Evolutionary conservation across 441 rosid species (phyloP), one percentile per base, ranked within the genome.

Genomic region (Croton setiger): DNA sequence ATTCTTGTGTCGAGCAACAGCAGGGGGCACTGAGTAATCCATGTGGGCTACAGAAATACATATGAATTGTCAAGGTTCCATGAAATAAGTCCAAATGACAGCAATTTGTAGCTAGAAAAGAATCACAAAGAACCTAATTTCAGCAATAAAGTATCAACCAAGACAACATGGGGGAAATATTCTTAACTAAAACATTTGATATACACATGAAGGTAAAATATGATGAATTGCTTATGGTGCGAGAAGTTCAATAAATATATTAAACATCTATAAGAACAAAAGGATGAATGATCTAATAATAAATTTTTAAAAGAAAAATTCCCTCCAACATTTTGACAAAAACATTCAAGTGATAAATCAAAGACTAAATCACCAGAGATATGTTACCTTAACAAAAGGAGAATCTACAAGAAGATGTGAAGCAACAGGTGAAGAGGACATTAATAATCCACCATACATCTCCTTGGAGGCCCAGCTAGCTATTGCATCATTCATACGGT

Each of bases 401-500:
- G 97, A 83, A 82, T 90, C 88, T 35, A 88, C 84, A 74, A 92
- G 99, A 77, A 92, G 89, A 86, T 95, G 98, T 57, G 88, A 82
- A 65, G 98, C 84, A 39, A 85, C 97, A 71, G 72, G 74, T 1
- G 89, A 51, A 74, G 97, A 85, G 44, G 97, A 92, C 81, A 84
- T 82, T 75, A 95, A 66, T 72, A 76, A 78, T 76, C 98, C 97
- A 67, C 85, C 86, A 79, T 92, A 95, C 99, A 95, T 90, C 83
- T 95, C 99, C 83, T 90, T 95, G 52, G 99, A 90, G 76, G 98
- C 97, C 99, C 99, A 94, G 71, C 97, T 82, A 36, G 99, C 88
- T 39, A 92, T 92, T 43, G 94, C 90, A 82, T 95, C 92, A 54
- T 92, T 90, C 98, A 92, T 95, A 72, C 99, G 90, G 70, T 92